phyloP scores from a whole-genome alignment of 2,329 filamentous ascomycete species.

The Corynespora cassiicola region DNA sequence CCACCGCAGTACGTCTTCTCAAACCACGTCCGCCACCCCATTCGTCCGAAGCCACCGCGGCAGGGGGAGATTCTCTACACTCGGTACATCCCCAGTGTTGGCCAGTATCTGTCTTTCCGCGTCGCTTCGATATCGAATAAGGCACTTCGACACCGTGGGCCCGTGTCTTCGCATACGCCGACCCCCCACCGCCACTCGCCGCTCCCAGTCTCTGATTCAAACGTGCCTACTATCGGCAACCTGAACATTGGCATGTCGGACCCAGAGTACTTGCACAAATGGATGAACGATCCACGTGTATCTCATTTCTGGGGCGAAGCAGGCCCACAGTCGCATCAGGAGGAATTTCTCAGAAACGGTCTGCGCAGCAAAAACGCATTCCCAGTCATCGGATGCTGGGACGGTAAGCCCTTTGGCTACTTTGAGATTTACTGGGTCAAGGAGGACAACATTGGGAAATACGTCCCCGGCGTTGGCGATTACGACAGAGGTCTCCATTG shows the following conservation, averaged over 20 bases:
- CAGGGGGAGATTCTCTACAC: slow-evolving; percentile 93
- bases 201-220: slow-evolving; percentile 58
- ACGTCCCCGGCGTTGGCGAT: slow-evolving; percentile 72
- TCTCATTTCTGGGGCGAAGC: slow-evolving; percentile 81
- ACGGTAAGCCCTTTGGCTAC: slow-evolving; percentile 93
- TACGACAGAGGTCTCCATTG: slow-evolving; percentile 91
- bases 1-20: slow-evolving; percentile 83
- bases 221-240: slow-evolving; percentile 37
- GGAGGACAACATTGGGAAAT: slow-evolving; percentile 78
- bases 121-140: slow-evolving; percentile 74
- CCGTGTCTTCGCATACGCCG: slow-evolving; percentile 40
- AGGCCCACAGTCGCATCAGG: slow-evolving; percentile 62
- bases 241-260: slow-evolving; percentile 56
- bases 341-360: slow-evolving; percentile 70
- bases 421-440: slow-evolving; percentile 99
- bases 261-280: slow-evolving; percentile 75
- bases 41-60: slow-evolving; percentile 85
- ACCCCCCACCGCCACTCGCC: slow-evolving; percentile 38
- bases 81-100: slow-evolving; percentile 80
- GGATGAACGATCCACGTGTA: slow-evolving; percentile 89
- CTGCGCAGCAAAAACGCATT: slow-evolving; percentile 78
- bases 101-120: slow-evolving; percentile 87
- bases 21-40: slow-evolving; percentile 80
- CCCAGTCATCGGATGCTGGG: slow-evolving; percentile 91
- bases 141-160: slow-evolving; percentile 70